Evolutionary conservation across 2,329 filamentous ascomycete species (phyloP).

Genomic region (Dactylellina parvicollis): DNA sequence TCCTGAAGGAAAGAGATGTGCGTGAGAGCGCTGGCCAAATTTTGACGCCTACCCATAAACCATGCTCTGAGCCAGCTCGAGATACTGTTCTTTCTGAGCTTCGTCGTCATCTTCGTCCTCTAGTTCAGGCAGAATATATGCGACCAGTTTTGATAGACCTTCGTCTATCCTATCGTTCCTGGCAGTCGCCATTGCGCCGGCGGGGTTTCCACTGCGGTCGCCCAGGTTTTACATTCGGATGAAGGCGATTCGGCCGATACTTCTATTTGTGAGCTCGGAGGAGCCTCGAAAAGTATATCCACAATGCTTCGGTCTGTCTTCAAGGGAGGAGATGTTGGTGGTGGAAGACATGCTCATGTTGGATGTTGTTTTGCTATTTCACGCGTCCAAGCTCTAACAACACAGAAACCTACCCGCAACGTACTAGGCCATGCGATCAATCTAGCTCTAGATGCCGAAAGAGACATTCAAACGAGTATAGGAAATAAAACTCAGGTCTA

Average conservation of each 20-base stretch:
- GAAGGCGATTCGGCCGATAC: not conserved
- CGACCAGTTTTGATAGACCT: slow-evolving; percentile 54
- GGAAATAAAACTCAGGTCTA: too few relatives aligned
- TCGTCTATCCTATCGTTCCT: slow-evolving; percentile 53
- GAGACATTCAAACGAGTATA: too few relatives aligned
- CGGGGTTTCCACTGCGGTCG: not conserved
- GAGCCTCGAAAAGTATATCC: not conserved
- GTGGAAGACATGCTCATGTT: slow-evolving; percentile 29
- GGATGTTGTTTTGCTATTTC: slow-evolving; percentile 50
- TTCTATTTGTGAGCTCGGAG: not conserved
- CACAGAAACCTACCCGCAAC: slow-evolving; percentile 10
- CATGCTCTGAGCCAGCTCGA: slow-evolving; percentile 61
- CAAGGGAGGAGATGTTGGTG: slow-evolving; percentile 9
- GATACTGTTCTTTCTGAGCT: slow-evolving; percentile 44
- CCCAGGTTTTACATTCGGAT: slow-evolving; percentile 6
- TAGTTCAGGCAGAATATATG: slow-evolving; percentile 49
- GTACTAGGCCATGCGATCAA: too few relatives aligned
- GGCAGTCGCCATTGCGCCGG: slow-evolving; percentile 25
- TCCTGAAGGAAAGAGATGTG: slow-evolving; percentile 57
- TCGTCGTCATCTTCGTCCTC: slow-evolving; percentile 54
- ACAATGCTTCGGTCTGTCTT: slow-evolving; percentile 9
- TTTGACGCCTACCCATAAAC: slow-evolving; percentile 65
- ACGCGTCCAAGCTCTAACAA: slow-evolving; percentile 40
- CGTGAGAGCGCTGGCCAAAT: not conserved
- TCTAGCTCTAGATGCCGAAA: too few relatives aligned